Base-by-base conservation (phyloP, 176 grass and related monocot species). In the Oryza glaberrima region DNA sequence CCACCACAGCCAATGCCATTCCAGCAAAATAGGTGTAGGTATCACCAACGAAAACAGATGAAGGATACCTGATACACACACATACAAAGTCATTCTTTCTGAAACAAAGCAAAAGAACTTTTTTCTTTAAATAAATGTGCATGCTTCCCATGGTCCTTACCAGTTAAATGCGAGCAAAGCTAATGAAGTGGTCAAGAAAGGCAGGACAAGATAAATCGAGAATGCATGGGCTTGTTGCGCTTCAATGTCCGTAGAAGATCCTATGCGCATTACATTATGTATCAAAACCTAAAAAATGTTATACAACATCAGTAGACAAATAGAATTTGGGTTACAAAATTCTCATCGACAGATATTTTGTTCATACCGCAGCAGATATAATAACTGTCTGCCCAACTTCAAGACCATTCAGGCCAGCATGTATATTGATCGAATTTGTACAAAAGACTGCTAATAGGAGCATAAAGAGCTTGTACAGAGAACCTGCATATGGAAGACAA, bases 21-120 rank as follows among this genome's bases (percentile, higher is more conserved):
- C 96, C 96, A 84, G 96, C 94, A 91, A 99, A 99, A 84, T 99
- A 99, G 56, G 96, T 99, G 76, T 99, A 99, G 20, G 96, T 99
- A 90, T 99, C 96, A 87, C 94, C 96, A 86, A 99, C 96, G 82
- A 99, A 99, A 75, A 99, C 96, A 58, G 94, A 96, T 32, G 96
- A 99, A 77, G 96, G 96, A 76, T 99, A 94, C 96, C 96, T 99
- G 77, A 87, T 68, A 77, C 1, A 41, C 40, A 41, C 40, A 41
- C 7, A 41, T 41, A 41, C 40, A 41, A 9, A 41, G 40, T 41
- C 40, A 41, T 41, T 8, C 40, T 41, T 80, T 86, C 22, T 79
- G 15, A 60, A 70, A 22, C 79, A 36, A 16, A 41, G 17, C 10
- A 30, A 22, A 19, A 32, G 30, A 4, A 12, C 36, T 16, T 4